Evolutionary conservation across 2,329 filamentous ascomycete species (phyloP).

Genomic region (Trichoderma semiorbis): DNA sequence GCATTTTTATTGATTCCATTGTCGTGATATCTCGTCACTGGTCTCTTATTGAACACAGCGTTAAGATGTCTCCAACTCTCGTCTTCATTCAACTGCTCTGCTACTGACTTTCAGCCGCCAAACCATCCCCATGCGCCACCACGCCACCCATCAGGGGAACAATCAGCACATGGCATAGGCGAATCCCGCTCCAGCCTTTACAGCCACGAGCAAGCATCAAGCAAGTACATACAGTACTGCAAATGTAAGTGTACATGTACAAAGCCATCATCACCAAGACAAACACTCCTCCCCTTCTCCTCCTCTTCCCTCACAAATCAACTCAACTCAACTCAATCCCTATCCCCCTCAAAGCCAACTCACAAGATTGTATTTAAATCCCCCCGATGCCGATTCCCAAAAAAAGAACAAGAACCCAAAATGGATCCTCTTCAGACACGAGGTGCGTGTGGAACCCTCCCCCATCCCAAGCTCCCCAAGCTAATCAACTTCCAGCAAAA

Average conservation of each 20-base stretch:
- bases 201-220: background rate
- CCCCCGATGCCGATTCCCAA: background rate
- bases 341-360: background rate
- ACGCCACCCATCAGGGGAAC: conserved; percentile 10
- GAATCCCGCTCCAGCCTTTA: background rate
- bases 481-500: background rate
- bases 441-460: conserved; percentile 14
- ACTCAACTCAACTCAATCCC: background rate
- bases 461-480: background rate
- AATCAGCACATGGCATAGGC: conserved; percentile 6
- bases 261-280: background rate
- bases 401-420: background rate
- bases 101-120: background rate
- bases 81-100: background rate
- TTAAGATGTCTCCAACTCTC: background rate
- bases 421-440: background rate
- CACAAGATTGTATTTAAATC: background rate
- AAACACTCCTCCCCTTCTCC: background rate
- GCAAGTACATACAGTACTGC: background rate
- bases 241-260: background rate
- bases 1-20: background rate
- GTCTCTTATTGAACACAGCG: too few relatives aligned
- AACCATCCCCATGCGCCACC: conserved; percentile 8
- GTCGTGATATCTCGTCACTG: background rate
- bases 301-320: background rate